Evolutionary conservation across 140 eudicot genomes (phyloP).

Genomic region (Stevia rebaudiana): DNA sequence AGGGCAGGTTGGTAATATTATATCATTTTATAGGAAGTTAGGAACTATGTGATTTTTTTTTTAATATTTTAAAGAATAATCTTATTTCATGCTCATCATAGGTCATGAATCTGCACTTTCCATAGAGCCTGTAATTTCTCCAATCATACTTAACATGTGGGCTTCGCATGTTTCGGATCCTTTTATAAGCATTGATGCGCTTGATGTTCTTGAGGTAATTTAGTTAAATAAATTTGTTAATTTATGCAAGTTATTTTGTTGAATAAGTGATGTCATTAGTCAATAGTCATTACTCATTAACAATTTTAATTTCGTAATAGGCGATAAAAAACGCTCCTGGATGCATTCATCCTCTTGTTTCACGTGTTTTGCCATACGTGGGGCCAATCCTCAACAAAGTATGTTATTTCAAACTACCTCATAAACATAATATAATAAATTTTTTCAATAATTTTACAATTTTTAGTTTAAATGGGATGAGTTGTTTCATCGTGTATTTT

Average conservation of each 20-base stretch:
- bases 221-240: conserved; percentile 8
- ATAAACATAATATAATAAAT: conserved; percentile 5
- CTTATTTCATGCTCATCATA: conserved; percentile 15
- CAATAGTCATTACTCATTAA: too few relatives aligned
- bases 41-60: neutral
- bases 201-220: conserved; percentile 92
- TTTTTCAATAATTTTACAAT: neutral
- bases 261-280: neutral
- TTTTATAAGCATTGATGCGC: conserved; percentile 85
- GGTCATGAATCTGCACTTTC: conserved; percentile 73
- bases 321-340: conserved; percentile 93
- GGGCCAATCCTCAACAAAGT: conserved; percentile 80
- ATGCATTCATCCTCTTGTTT: conserved; percentile 78
- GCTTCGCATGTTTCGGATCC: conserved; percentile 92
- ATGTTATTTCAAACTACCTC: conserved; percentile 20
- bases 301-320: conserved; percentile 32
- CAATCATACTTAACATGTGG: conserved; percentile 86
- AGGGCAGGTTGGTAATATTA: conserved; percentile 53
- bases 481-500: conserved; percentile 23
- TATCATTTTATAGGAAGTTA: too few relatives aligned
- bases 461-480: conserved; percentile 3
- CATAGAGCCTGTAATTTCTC: conserved; percentile 79
- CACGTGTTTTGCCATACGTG: conserved; percentile 71
- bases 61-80: neutral
- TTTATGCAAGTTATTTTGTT: conserved; percentile 5